Evolutionary conservation across 2,329 filamentous ascomycete species (phyloP), one percentile per base, ranked within the genome.

Genomic region (Xylariaceae sp.): DNA sequence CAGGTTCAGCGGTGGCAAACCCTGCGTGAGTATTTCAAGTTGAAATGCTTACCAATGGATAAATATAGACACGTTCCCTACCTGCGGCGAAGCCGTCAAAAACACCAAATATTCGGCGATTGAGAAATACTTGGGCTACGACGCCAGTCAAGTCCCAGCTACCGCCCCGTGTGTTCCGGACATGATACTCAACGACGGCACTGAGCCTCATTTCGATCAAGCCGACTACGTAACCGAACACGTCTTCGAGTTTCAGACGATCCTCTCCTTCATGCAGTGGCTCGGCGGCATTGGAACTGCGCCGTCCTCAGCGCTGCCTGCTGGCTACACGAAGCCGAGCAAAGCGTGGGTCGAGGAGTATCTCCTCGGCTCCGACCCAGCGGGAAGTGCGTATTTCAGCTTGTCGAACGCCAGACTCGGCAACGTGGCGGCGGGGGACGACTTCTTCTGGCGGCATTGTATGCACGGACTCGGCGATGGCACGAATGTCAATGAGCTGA

Each of bases 61-160:
- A 37, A 37, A 36, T 19, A 47, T n/a, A 16, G 21, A 14, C 45
- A 48, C 45, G 9, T 48, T 28, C 23, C 45, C 45, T 11, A 48
- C n/a, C 45, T 48, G 45, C 45, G 45, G 45, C 19, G 31, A 17
- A 17, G 44, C 21, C 44, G 21, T 47, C 44, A 47, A 36, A 24
- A 12, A 14, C 44, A 6, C 31, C 21, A 36, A 11, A 36, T 47
- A 36, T 47, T 4, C 44, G n/a, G 34, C 34, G 34, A 37, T 37
- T 37, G 34, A 19, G 44, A 17, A n/a, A 34, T 47, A 37, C 28
- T 47, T 12, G 3, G 44, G 44, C 44, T 47, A 47, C 31, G 31
- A 47, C 21, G 44, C 44, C 44, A 47, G 7, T 14, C 44, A 47
- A 21, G 34, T 37, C 34, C 34, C 44, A 36, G 8, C 7, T 16